Conservation (phyloP, 805 yeast genomes). For the Kodamaea leandrae region DNA sequence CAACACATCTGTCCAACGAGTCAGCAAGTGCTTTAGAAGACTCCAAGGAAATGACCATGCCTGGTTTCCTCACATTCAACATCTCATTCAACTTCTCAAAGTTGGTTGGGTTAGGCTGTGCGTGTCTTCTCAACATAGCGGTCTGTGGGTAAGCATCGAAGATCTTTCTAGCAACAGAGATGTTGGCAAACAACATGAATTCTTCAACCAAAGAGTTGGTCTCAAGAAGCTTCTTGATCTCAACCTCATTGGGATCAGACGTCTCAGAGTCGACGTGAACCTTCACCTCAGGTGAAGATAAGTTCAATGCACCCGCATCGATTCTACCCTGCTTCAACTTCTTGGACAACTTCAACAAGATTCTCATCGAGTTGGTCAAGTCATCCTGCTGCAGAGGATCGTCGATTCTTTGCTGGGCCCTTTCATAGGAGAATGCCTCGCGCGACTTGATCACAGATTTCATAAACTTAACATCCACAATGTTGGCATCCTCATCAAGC, state of each 20-base stretch:
- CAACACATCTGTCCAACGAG: conserved; percentile 84
- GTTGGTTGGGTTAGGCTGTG: conserved; percentile 93
- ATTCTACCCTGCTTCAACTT: conserved; percentile 80
- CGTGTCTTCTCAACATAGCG: conserved; percentile 97
- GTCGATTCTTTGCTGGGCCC: conserved; percentile 89
- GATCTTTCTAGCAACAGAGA: conserved; percentile 90
- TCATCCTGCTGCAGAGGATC: conserved; percentile 75
- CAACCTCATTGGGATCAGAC: conserved; percentile 94
- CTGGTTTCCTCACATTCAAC: conserved; percentile 71
- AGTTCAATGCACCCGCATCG: conserved; percentile 92
- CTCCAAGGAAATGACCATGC: conserved; percentile 71
- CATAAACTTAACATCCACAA: conserved; percentile 72
- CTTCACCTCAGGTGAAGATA: conserved; percentile 97
- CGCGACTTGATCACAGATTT: conserved; percentile 88
- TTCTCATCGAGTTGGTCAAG: conserved; percentile 85
- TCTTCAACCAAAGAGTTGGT: conserved; percentile 97
- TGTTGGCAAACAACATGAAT: conserved; percentile 96
- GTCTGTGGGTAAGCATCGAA: conserved; percentile 94
- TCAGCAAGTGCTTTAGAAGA: conserved; percentile 91
- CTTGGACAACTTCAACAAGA: conserved; percentile 73
- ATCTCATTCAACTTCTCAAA: conserved; percentile 88
- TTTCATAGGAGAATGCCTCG: conserved; percentile 92
- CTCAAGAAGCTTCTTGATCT: conserved; percentile 79
- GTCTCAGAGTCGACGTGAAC: conserved; percentile 97
- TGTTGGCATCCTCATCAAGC: conserved; percentile 79